A percentile compares a stretch with the other conserved stretches of the same genome.
Conservation (phyloP, 805 yeast species). For the Candida taoyuanica region DNA sequence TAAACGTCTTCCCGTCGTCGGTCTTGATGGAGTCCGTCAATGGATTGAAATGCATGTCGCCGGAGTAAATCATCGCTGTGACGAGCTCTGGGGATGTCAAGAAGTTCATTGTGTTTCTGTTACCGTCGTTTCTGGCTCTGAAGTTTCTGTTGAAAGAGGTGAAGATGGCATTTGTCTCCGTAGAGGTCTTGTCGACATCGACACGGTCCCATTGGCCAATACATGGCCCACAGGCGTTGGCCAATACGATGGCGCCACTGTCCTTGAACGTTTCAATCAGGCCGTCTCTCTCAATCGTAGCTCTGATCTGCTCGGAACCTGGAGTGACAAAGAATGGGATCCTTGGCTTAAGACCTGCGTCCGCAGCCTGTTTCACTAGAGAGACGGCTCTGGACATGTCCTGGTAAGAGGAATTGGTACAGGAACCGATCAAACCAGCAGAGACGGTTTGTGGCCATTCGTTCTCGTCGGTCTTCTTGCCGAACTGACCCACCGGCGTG, state of each 20-base stretch:
- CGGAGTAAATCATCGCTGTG: slow-evolving; percentile 94
- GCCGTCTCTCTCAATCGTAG: slow-evolving; percentile 96
- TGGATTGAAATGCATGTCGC: slow-evolving; percentile 90
- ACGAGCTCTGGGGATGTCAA: slow-evolving; percentile 98
- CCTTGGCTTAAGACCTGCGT: slow-evolving; percentile 88
- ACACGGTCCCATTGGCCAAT: slow-evolving; percentile 99
- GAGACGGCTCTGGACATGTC: slow-evolving; percentile 97
- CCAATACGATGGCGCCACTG: slow-evolving; percentile 90
- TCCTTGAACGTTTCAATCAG: slow-evolving; percentile 82
- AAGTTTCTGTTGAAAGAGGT: slow-evolving; percentile 98
- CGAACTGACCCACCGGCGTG: slow-evolving; percentile 86
- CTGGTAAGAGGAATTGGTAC: slow-evolving; percentile 98
- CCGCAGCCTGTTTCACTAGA: slow-evolving; percentile 84
- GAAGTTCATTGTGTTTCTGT: slow-evolving; percentile 95
- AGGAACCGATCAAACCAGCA: slow-evolving; percentile 96
- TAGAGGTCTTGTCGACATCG: slow-evolving; percentile 71
- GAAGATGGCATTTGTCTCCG: slow-evolving; percentile 92
- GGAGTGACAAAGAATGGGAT: slow-evolving; percentile 92
- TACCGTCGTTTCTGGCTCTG: slow-evolving; percentile 97
- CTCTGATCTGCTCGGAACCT: slow-evolving; percentile 98
- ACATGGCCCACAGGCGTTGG: slow-evolving; percentile 99
- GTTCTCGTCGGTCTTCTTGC: slow-evolving; percentile 75
- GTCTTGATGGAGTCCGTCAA: slow-evolving; percentile 75
- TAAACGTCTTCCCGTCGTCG: slow-evolving; percentile 67
- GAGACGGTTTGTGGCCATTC: slow-evolving; percentile 91